A percentile compares a stretch with the other conserved stretches of the same genome.
phyloP scores from a whole-genome alignment of 2,329 filamentous ascomycete genomes.

The Chaetomiaceae sp. region DNA sequence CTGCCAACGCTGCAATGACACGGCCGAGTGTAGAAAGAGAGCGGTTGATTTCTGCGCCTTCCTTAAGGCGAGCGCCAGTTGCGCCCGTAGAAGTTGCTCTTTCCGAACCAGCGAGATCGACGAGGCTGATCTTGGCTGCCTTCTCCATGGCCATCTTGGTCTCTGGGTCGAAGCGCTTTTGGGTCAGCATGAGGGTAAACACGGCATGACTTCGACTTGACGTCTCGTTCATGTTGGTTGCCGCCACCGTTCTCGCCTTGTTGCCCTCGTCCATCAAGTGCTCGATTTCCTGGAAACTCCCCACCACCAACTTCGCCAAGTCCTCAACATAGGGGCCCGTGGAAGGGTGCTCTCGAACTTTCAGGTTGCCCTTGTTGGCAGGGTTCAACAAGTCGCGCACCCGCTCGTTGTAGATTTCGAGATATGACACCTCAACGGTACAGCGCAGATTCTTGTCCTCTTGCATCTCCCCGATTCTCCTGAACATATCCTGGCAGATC shows the following conservation, averaged over 20 bases:
- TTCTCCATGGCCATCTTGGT: slow-evolving; percentile 98
- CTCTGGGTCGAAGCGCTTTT: slow-evolving; percentile 85
- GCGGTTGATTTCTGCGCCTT: slow-evolving; percentile 97
- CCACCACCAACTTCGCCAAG: slow-evolving; percentile 88
- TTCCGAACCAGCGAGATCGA: slow-evolving; percentile 96
- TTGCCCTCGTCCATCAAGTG: slow-evolving; percentile 99
- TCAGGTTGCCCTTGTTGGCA: slow-evolving; percentile 90
- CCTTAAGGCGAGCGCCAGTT: slow-evolving; percentile 89
- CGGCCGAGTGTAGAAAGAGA: slow-evolving; percentile 93
- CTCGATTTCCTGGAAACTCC: slow-evolving; percentile 92
- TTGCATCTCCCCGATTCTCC: slow-evolving; percentile 68
- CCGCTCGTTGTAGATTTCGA: slow-evolving; percentile 98
- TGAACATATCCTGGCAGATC: slow-evolving; percentile 98
- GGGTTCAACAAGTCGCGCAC: slow-evolving; percentile 95
- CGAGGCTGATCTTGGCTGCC: slow-evolving; percentile 94
- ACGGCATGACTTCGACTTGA: slow-evolving; percentile 97
- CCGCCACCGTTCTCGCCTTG: slow-evolving; percentile 94
- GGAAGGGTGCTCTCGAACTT: slow-evolving; percentile 95
- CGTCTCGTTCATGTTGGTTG: slow-evolving; percentile 99
- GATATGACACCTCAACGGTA: slow-evolving; percentile 95
- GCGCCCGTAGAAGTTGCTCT: slow-evolving; percentile 95
- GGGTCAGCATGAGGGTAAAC: slow-evolving; percentile 91
- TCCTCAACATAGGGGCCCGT: slow-evolving; percentile 98
- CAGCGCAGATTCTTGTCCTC: slow-evolving; percentile 73
- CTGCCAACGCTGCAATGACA: slow-evolving; percentile 93